Percentiles rank a stretch among this genome's conserved stretches.
phyloP scores from a whole-genome alignment of 495 filamentous ascomycete species.

The Hypoxylon trugodes region DNA sequence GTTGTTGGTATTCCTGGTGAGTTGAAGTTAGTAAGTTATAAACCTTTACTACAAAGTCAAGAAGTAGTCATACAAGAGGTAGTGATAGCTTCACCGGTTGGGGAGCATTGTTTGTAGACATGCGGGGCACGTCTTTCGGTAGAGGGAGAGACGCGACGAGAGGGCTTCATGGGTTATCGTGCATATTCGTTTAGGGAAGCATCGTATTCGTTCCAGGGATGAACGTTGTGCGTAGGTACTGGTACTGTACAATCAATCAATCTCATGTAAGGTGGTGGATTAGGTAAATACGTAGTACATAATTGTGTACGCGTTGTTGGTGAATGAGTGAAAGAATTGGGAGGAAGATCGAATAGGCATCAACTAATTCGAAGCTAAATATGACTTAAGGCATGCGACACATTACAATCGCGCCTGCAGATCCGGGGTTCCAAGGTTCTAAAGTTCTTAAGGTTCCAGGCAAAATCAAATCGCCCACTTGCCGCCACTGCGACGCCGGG shows the following conservation, averaged over 20 bases:
- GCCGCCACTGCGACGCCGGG: conserved; percentile 43
- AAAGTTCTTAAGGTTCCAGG: too few species aligned
- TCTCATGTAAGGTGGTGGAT: not conserved
- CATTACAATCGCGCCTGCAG: conserved; percentile 32
- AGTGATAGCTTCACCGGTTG: conserved; percentile 90
- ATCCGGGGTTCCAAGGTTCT: conserved; percentile 40
- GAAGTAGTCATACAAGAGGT: conserved; percentile 73
- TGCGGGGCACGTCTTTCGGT: conserved; percentile 45
- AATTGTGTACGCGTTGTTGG: conserved; percentile 18
- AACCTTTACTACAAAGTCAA: not conserved
- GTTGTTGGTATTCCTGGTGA: conserved; percentile 77
- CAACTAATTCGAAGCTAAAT: conserved; percentile 2
- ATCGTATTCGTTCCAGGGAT: conserved; percentile 16
- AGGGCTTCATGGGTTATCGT: conserved; percentile 27
- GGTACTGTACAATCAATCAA: too few species aligned
- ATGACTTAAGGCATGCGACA: not conserved
- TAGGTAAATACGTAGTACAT: conserved; percentile 8
- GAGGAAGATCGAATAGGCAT: conserved; percentile 9
- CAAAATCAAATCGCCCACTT: too few species aligned
- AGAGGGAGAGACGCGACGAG: conserved; percentile 20
- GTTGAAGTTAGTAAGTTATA: conserved; percentile 9
- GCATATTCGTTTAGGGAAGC: conserved; percentile 29
- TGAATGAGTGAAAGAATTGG: not conserved
- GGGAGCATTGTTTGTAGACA: conserved; percentile 63
- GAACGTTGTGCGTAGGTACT: not conserved